Percentiles rank a stretch among this genome's conserved stretches.
Evolutionary conservation across 1,284 basidiomycete species (phyloP).

Genomic region (Boletellus deceptivus): DNA sequence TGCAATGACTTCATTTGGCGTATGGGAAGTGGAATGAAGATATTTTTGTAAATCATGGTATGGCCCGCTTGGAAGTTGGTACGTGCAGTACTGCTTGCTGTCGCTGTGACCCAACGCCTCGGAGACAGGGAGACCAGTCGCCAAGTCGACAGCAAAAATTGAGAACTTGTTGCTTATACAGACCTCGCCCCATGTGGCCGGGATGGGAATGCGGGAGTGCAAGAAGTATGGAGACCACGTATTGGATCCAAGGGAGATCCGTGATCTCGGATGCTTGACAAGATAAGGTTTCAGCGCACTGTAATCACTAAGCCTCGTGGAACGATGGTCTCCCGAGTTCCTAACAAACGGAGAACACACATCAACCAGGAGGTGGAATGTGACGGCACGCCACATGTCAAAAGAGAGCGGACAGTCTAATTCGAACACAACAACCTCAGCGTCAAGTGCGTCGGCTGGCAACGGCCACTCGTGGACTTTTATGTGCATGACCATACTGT

Average conservation of each 20-base stretch:
- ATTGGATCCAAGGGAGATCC: conserved; percentile 38
- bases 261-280: background rate
- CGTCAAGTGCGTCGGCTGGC: conserved; percentile 4
- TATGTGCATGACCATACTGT: background rate
- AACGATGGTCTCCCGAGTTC: background rate
- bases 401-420: conserved; percentile 40
- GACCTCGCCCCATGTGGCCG: background rate
- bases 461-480: background rate
- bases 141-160: conserved; percentile 35
- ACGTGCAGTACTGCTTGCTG: background rate
- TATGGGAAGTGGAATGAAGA: background rate
- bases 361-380: conserved; percentile 38
- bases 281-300: background rate
- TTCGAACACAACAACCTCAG: conserved; percentile 44
- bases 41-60: background rate
- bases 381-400: conserved; percentile 43
- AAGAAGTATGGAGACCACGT: conserved; percentile 34
- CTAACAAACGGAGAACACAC: conserved; percentile 21
- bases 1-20: background rate
- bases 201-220: background rate
- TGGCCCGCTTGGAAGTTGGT: background rate
- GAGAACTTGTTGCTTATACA: conserved; percentile 14
- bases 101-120: background rate
- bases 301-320: conserved; percentile 9
- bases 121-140: background rate